phyloP scores from a whole-genome alignment of 768 basidiomycete genomes.

The Boletales sp. region DNA sequence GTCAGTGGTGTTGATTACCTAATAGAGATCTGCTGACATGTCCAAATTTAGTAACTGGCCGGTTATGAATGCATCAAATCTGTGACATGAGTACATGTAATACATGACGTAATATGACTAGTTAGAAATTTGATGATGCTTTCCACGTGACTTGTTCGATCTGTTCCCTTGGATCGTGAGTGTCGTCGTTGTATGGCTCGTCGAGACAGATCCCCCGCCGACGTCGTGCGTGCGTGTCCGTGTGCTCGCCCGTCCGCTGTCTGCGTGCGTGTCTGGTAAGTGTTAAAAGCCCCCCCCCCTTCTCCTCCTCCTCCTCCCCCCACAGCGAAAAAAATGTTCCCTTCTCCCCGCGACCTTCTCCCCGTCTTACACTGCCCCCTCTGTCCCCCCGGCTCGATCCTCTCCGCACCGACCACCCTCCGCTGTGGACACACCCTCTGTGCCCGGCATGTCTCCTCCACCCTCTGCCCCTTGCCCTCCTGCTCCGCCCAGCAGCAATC shows the following conservation, averaged over 20 bases:
- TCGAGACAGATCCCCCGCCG: slow-evolving; percentile 26
- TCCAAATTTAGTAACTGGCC: slow-evolving; percentile 25
- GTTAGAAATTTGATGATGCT: neutral
- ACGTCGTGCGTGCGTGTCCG: slow-evolving; percentile 18
- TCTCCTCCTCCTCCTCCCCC: neutral
- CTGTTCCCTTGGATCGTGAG: slow-evolving; percentile 22
- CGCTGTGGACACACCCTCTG: slow-evolving; percentile 86
- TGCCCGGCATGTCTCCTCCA: slow-evolving; percentile 41
- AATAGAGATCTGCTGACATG: neutral
- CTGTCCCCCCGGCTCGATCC: slow-evolving; percentile 39
- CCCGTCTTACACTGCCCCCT: slow-evolving; percentile 51
- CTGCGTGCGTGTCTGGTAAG: slow-evolving; percentile 17
- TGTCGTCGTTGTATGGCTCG: slow-evolving; percentile 12
- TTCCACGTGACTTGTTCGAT: slow-evolving; percentile 29
- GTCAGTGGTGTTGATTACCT: slow-evolving; percentile 44
- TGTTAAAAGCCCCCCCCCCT: slow-evolving; percentile 7
- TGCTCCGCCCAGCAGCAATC: slow-evolving; percentile 27
- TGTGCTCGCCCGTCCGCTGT: slow-evolving; percentile 9
- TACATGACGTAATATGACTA: neutral
- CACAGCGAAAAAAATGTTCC: slow-evolving; percentile 14
- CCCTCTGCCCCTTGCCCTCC: slow-evolving; percentile 33
- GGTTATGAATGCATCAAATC: slow-evolving; percentile 20
- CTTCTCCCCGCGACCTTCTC: slow-evolving; percentile 27
- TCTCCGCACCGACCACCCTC: slow-evolving; percentile 52
- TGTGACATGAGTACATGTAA: slow-evolving; percentile 17